Percentiles rank a stretch among this genome's conserved stretches.
phyloP scores from a whole-genome alignment of 148 eudicot species.

The Silene conica region DNA sequence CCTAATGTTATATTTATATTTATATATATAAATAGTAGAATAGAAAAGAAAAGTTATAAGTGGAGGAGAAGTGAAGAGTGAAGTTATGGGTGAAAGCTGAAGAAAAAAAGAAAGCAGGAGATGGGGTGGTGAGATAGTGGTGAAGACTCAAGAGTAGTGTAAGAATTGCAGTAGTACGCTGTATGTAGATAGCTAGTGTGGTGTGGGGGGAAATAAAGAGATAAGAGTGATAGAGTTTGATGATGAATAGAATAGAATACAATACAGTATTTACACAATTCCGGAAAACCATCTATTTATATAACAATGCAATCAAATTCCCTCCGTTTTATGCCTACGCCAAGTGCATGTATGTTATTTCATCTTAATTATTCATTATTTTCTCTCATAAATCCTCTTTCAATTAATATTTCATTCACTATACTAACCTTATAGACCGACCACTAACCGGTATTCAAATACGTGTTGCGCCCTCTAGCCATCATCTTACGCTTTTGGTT shows the following conservation, averaged over 20 bases:
- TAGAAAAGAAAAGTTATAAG: constrained; percentile 9
- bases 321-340: background rate
- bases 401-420: constrained; percentile 21
- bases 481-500: no score
- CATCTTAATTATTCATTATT: constrained; percentile 21
- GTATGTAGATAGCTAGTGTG: background rate
- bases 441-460: no score
- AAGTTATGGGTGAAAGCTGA: constrained; percentile 21
- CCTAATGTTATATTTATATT: background rate
- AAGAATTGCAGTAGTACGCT: background rate
- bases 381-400: constrained; percentile 7
- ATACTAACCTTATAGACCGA: no score
- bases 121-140: background rate
- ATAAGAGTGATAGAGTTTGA: constrained; percentile 15
- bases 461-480: no score
- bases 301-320: constrained; percentile 16
- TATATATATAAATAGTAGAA: background rate
- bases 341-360: constrained; percentile 29
- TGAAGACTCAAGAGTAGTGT: background rate
- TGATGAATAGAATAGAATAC: background rate
- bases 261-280: constrained; percentile 19
- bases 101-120: background rate
- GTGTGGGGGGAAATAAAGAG: constrained; percentile 44
- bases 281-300: constrained; percentile 43
- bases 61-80: constrained; percentile 4